These are phyloP conservation scores for Magnaporthiopsis poae DNA, from an alignment of 2,329 filamentous ascomycete genomes.

Conservation along the genomic window DNA sequence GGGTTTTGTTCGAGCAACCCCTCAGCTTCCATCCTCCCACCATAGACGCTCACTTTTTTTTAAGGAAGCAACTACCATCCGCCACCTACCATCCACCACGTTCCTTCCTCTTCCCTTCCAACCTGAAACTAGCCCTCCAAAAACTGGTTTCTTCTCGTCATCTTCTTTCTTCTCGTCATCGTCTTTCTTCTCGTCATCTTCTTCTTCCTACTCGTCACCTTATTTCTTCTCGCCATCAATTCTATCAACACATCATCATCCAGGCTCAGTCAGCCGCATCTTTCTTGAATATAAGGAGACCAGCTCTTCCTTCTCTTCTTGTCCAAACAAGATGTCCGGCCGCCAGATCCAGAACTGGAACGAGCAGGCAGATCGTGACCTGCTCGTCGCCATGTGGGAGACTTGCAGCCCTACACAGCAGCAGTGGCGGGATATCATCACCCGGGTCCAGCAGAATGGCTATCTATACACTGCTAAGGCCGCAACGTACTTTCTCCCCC, in stretches of 20 bases:
- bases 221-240: too few relatives aligned
- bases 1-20: neutral
- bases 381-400: constrained; percentile 19
- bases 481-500: constrained; percentile 17
- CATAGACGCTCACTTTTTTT: neutral
- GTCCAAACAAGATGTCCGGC: neutral
- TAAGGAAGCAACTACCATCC: too few relatives aligned
- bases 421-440: constrained; percentile 17
- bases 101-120: neutral
- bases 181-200: too few relatives aligned
- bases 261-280: neutral
- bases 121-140: neutral
- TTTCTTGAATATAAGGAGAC: neutral
- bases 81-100: neutral
- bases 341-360: constrained; percentile 17
- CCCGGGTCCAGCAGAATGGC: constrained; percentile 16
- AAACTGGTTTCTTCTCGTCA: neutral
- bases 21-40: neutral
- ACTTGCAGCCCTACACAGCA: constrained; percentile 16
- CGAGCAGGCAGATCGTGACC: constrained; percentile 19
- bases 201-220: too few relatives aligned
- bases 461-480: constrained; percentile 21
- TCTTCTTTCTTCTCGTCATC: too few relatives aligned
- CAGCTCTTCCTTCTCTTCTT: neutral
- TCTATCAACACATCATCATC: neutral